Conservation (phyloP, 2,329 filamentous ascomycete species). For the Cryphonectria parasitica region DNA sequence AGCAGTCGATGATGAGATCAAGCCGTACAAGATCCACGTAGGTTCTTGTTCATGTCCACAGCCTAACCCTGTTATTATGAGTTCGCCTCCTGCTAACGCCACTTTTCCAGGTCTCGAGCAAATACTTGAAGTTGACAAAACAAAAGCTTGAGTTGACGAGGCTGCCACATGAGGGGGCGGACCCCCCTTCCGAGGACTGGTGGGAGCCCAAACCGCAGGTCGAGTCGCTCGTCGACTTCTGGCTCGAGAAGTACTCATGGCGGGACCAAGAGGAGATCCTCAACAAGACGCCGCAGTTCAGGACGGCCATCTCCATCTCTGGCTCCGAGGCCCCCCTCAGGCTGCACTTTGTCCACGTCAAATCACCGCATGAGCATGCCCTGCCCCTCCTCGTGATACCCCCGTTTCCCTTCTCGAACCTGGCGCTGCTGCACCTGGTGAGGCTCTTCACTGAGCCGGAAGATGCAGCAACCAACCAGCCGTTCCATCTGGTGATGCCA, state of each 20-base stretch:
- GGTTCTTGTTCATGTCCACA: conserved; percentile 36
- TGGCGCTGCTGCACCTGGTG: conserved; percentile 62
- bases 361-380: conserved; percentile 55
- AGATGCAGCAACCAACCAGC: conserved; percentile 47
- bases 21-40: conserved; percentile 62
- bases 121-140: conserved; percentile 68
- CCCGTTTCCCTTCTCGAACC: conserved; percentile 67
- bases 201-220: conserved; percentile 64
- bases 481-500: conserved; percentile 70
- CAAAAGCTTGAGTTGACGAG: conserved; percentile 70
- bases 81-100: conserved; percentile 35
- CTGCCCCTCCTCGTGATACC: conserved; percentile 68
- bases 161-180: conserved; percentile 61
- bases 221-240: conserved; percentile 68
- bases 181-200: conserved; percentile 54
- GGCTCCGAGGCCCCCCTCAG: conserved; percentile 50
- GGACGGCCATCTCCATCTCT: conserved; percentile 55
- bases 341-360: conserved; percentile 68
- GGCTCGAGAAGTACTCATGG: conserved; percentile 71
- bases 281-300: conserved; percentile 66
- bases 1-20: conserved; percentile 48
- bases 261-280: conserved; percentile 60
- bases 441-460: conserved; percentile 58
- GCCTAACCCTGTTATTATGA: not conserved
- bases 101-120: conserved; percentile 61